Evolutionary conservation across 352 stramenopile genomes (phyloP).

Genomic region (Phytophthora meadii): DNA sequence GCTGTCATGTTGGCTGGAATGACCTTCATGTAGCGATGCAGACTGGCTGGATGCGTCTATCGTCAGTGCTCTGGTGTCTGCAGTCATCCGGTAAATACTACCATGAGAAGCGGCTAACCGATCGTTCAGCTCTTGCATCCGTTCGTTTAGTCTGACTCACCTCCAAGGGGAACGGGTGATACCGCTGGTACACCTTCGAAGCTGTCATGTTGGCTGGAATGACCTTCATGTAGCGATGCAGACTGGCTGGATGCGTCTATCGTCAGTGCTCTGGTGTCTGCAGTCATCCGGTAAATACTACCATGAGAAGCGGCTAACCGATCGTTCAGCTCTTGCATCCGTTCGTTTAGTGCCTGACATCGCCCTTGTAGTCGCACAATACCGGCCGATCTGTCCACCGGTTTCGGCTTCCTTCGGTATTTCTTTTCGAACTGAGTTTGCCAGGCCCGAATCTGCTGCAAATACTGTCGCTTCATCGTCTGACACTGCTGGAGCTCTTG

Average conservation of each 20-base stretch:
- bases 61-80: slow-evolving; percentile 6
- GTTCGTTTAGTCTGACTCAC: slow-evolving; percentile 47
- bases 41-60: slow-evolving; percentile 6
- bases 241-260: slow-evolving; percentile 6
- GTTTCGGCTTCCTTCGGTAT: slow-evolving; percentile 50
- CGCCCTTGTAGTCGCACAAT: slow-evolving; percentile 48
- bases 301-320: slow-evolving; percentile 25
- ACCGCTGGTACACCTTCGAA: not conserved
- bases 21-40: slow-evolving; percentile 2
- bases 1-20: slow-evolving; percentile 2
- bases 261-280: slow-evolving; percentile 6
- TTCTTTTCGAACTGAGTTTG: slow-evolving; percentile 64
- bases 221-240: slow-evolving; percentile 2
- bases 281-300: slow-evolving; percentile 45
- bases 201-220: slow-evolving; percentile 2
- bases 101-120: slow-evolving; percentile 25
- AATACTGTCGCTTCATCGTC: slow-evolving; percentile 39
- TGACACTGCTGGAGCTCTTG: slow-evolving; percentile 55
- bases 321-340: slow-evolving; percentile 49
- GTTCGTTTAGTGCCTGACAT: slow-evolving; percentile 43
- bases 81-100: slow-evolving; percentile 45
- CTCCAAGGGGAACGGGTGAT: not conserved
- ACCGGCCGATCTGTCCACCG: slow-evolving; percentile 40
- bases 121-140: slow-evolving; percentile 49
- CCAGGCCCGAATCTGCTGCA: slow-evolving; percentile 58